Conservation (phyloP, 257 asterid genomes). For the Solanum rostratum region DNA sequence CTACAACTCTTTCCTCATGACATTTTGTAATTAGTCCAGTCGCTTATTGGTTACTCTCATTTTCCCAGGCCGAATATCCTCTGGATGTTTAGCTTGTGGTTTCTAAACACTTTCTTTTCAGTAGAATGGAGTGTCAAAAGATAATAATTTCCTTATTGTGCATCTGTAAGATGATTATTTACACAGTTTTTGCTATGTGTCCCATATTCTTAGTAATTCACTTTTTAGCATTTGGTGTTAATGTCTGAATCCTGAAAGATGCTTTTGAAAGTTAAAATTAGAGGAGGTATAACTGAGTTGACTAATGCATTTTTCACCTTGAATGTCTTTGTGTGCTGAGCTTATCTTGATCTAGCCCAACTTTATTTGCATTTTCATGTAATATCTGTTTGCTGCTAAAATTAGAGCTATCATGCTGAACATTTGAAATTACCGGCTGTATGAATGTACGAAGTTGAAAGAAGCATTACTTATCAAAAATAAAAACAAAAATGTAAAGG, state of each 20-base stretch:
- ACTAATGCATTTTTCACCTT: not conserved
- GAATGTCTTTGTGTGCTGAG: not conserved
- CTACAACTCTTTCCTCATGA: not conserved
- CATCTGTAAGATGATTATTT: not conserved
- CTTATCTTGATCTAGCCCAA: not conserved
- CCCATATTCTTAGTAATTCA: not conserved
- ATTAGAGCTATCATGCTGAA: not conserved
- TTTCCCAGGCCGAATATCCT: not conserved
- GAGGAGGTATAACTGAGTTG: not conserved
- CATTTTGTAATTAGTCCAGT: not conserved
- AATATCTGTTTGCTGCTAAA: not conserved
- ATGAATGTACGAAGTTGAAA: not conserved
- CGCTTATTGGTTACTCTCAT: not conserved
- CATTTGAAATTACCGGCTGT: not conserved
- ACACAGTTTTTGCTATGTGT: not conserved
- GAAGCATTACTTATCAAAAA: not conserved
- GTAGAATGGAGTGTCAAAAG: not conserved
- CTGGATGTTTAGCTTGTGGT: not conserved
- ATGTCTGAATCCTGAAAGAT: not conserved
- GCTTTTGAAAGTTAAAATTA: not conserved
- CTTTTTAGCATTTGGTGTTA: not conserved
- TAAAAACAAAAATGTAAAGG: not conserved
- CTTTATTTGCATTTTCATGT: not conserved
- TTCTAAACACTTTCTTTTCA: not conserved
- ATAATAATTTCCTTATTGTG: not conserved